phyloP scores from a whole-genome alignment of 2,329 filamentous ascomycete genomes.

The Trichophyton rubrum region DNA sequence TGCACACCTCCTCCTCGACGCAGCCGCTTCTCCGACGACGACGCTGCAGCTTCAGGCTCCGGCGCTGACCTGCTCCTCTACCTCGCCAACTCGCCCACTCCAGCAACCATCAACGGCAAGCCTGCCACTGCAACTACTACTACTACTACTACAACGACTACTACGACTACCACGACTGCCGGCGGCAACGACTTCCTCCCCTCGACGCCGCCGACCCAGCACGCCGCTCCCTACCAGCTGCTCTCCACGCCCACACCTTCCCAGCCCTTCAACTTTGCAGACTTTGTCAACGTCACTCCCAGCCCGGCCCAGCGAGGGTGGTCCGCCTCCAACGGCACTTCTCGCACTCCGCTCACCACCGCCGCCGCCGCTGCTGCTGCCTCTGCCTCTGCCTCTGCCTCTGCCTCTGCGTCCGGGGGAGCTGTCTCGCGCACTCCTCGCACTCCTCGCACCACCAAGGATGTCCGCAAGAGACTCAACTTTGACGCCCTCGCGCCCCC shows the following conservation, averaged over 20 bases:
- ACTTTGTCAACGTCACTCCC: constrained; percentile 95
- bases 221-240: constrained; percentile 38
- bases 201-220: constrained; percentile 63
- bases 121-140: constrained; percentile 19
- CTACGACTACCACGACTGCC: too few species aligned
- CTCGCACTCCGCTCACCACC: constrained; percentile 39
- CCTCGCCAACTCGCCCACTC: constrained; percentile 81
- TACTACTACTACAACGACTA: too few species aligned
- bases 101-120: constrained; percentile 48
- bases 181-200: constrained; percentile 40
- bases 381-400: too few species aligned
- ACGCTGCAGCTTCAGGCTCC: constrained; percentile 26
- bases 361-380: neutral
- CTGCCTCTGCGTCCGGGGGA: too few species aligned
- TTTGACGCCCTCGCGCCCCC: constrained; percentile 63
- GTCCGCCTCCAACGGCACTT: constrained; percentile 26
- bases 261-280: constrained; percentile 81
- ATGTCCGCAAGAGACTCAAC: constrained; percentile 63
- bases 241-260: constrained; percentile 51
- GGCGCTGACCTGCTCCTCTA: constrained; percentile 72
- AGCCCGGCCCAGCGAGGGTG: constrained; percentile 84
- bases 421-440: constrained; percentile 30
- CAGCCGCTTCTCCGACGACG: constrained; percentile 52
- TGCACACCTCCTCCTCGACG: constrained; percentile 60
- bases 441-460: constrained; percentile 57